These are phyloP conservation scores for Hypomontagnella submonticulosa DNA, from an alignment of 495 filamentous ascomycete genomes.

Conservation along the genomic window DNA sequence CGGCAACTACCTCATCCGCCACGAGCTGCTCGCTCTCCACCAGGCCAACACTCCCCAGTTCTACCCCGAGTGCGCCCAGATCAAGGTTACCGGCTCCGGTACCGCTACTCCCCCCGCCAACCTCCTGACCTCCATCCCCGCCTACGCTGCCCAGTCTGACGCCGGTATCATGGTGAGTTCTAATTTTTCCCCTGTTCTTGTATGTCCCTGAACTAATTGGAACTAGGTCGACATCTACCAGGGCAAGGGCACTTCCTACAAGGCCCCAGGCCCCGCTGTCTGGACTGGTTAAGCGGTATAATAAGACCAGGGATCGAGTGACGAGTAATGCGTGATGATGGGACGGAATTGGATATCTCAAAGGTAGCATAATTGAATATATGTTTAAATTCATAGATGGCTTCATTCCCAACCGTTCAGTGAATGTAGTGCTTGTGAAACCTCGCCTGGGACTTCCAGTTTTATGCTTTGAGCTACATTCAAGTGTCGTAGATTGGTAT, in stretches of 20 bases:
- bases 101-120: slow-evolving; percentile 53
- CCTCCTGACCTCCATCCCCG: slow-evolving; percentile 62
- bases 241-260: slow-evolving; percentile 60
- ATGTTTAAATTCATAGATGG: slow-evolving; percentile 19
- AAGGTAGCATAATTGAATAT: slow-evolving; percentile 6
- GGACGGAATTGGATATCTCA: slow-evolving; percentile 7
- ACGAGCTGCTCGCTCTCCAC: slow-evolving; percentile 69
- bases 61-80: slow-evolving; percentile 69
- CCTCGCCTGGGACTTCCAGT: too few relatives aligned
- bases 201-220: slow-evolving; percentile 3
- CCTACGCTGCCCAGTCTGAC: slow-evolving; percentile 61
- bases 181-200: not conserved
- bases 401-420: too few relatives aligned
- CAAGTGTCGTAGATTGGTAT: too few relatives aligned
- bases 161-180: slow-evolving; percentile 60
- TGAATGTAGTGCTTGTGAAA: not conserved
- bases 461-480: too few relatives aligned
- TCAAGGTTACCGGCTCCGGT: slow-evolving; percentile 63
- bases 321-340: slow-evolving; percentile 4
- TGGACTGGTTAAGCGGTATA: slow-evolving; percentile 55
- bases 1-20: slow-evolving; percentile 69
- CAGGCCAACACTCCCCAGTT: slow-evolving; percentile 70
- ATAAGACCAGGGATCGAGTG: not conserved
- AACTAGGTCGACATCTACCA: slow-evolving; percentile 60
- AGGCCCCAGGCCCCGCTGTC: slow-evolving; percentile 60